These are phyloP conservation scores for Monilinia fructicola DNA, from an alignment of 2,329 filamentous ascomycete genomes.

Conservation along the genomic window DNA sequence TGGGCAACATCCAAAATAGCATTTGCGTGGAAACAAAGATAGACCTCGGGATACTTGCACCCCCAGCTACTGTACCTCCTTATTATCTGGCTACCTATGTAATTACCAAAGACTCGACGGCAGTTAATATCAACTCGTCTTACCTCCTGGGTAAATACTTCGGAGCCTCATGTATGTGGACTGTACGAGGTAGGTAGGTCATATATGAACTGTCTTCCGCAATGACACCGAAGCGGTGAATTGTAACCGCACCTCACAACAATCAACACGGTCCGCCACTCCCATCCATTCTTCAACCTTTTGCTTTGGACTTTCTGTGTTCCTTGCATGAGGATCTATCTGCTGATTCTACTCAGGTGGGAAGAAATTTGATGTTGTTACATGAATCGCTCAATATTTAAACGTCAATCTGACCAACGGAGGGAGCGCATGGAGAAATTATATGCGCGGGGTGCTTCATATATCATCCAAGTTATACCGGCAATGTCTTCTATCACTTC, in stretches of 20 bases:
- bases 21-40: conserved; percentile 4
- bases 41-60: too few species aligned
- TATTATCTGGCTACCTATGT: too few species aligned
- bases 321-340: not conserved
- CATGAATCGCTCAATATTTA: not conserved
- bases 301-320: not conserved
- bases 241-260: not conserved
- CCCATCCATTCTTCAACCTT: not conserved
- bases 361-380: not conserved
- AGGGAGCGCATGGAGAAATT: not conserved
- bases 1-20: conserved; percentile 2
- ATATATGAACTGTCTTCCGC: not conserved
- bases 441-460: not conserved
- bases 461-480: not conserved
- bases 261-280: not conserved
- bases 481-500: not conserved
- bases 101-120: not conserved
- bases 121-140: not conserved
- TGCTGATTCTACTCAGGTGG: not conserved
- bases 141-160: too few species aligned
- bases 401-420: too few species aligned
- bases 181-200: too few species aligned
- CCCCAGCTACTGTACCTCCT: not conserved
- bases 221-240: conserved; percentile 4
- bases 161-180: not conserved